These are phyloP conservation scores for Teratosphaeria nubilosa DNA, from an alignment of 2,329 filamentous ascomycete genomes.

Conservation along the genomic window DNA sequence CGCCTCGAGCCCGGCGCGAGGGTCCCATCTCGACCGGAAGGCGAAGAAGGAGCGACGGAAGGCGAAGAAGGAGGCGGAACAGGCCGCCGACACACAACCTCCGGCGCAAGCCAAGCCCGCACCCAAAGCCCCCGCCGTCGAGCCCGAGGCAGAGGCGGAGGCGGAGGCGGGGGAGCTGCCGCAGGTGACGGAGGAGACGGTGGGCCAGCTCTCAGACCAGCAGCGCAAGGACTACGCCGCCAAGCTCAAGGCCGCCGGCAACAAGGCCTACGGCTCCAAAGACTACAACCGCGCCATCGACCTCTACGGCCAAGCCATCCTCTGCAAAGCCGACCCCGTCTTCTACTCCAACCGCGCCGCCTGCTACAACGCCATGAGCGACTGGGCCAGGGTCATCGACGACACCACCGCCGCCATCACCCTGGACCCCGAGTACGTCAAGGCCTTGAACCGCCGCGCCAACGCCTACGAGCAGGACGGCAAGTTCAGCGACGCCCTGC, in stretches of 20 bases:
- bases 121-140: slow-evolving; percentile 21
- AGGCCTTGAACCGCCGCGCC: slow-evolving; percentile 90
- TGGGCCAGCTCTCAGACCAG: slow-evolving; percentile 40
- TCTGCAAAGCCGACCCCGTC: slow-evolving; percentile 94
- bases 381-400: slow-evolving; percentile 94
- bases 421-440: slow-evolving; percentile 92
- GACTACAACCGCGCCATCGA: slow-evolving; percentile 90
- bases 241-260: slow-evolving; percentile 89
- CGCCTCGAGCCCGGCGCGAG: slow-evolving; percentile 34
- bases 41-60: slow-evolving; percentile 86
- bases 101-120: slow-evolving; percentile 13
- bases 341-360: slow-evolving; percentile 98
- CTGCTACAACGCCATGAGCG: slow-evolving; percentile 84
- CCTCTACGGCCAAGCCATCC: slow-evolving; percentile 87
- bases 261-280: slow-evolving; percentile 91
- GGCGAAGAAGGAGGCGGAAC: slow-evolving; percentile 71
- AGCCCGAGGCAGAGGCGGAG: no score
- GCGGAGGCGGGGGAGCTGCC: slow-evolving; percentile 37
- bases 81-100: slow-evolving; percentile 33
- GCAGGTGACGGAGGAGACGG: slow-evolving; percentile 37
- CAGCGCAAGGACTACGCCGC: slow-evolving; percentile 78
- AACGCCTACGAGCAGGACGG: slow-evolving; percentile 92
- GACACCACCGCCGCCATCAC: slow-evolving; percentile 91
- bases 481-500: slow-evolving; percentile 83
- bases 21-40: slow-evolving; percentile 51